These are phyloP conservation scores for Fusarium foetens DNA, from an alignment of 2,329 filamentous ascomycete species.

Conservation along the genomic window DNA sequence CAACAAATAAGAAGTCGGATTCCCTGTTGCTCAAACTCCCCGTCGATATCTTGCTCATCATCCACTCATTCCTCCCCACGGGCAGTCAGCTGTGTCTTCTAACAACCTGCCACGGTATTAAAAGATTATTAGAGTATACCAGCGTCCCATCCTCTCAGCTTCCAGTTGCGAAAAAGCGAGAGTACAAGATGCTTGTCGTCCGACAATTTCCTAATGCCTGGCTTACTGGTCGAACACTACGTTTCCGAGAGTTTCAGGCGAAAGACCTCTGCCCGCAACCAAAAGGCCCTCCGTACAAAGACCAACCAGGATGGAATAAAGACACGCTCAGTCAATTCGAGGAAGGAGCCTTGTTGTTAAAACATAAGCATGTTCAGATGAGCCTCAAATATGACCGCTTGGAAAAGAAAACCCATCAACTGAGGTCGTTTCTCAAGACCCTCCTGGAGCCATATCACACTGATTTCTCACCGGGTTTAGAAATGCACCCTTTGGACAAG, in stretches of 20 bases:
- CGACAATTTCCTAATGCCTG: not conserved
- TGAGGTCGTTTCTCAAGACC: not conserved
- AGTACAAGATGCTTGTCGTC: not conserved
- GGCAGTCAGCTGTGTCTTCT: not conserved
- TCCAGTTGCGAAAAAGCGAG: not conserved
- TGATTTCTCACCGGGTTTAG: rapidly evolving
- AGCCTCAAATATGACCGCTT: slow-evolving; percentile 9
- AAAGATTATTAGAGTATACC: not conserved
- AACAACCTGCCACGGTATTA: not conserved
- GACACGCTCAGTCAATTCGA: rapidly evolving
- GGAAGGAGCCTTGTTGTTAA: not conserved
- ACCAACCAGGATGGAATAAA: rapidly evolving
- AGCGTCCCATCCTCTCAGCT: rapidly evolving
- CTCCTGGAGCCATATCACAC: not conserved
- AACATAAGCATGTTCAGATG: slow-evolving; percentile 1
- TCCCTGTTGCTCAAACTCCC: not conserved
- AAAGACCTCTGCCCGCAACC: not conserved
- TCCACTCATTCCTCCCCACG: not conserved
- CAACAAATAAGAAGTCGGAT: not conserved
- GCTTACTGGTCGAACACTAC: not conserved
- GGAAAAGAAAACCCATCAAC: not conserved
- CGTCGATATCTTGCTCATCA: not conserved
- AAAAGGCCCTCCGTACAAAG: not conserved
- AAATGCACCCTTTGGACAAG: too few species aligned
- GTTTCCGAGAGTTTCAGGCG: not conserved